Base-by-base conservation (phyloP, 1,139 yeast species). In the Lodderomyces oxycetoniae region DNA sequence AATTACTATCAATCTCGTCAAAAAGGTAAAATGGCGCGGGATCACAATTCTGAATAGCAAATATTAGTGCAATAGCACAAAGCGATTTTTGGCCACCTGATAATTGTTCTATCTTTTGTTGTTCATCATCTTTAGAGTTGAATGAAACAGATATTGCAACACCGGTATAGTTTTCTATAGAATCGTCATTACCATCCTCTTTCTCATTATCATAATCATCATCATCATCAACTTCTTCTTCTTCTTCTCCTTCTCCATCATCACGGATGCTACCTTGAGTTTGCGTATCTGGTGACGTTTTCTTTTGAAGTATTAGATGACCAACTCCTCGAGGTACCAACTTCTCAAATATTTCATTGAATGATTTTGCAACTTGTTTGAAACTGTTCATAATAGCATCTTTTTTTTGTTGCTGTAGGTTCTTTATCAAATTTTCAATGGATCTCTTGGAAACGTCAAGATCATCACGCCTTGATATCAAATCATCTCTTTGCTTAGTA, bases 61-160 rank as follows among this genome's bases (percentile, higher is more conserved):
- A 71, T 43, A 91, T 89, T 34, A 91, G 71, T 0, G 97, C 89
- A 47, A 91, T 78, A 2, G 98, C 97, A 67, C 97, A 89, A 13
- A 91, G 64, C 0, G 97, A 85, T 53, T 91, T 91, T 52, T 91
- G 98, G 5, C 98, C 98, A 26, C 98, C 98, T 0, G 96, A 86
- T 21, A 91, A 67, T 52, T 89, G 96, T 55, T 88, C 95, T 36
- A 89, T 83, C 43, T 86, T 71, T 45, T 84, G 87, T 53, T 86
- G 96, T 48, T 88, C 96, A 53, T 88, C 86, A 29, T 73, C 73
- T 47, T 80, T 83, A 11, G 95, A 82, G 52, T 88, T 91, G 67
- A 91, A 91, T 0, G 96, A 87, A 2, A 89, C 97, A 5, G 84
- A 72, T 39, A 91, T 86, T 0, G 95, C 76, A 3, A 91, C 88